A percentile compares a stretch with the other conserved stretches of the same genome.
Evolutionary conservation across 176 grass and related monocot genomes (phyloP).

Genomic region (Oryza rufipogon): DNA sequence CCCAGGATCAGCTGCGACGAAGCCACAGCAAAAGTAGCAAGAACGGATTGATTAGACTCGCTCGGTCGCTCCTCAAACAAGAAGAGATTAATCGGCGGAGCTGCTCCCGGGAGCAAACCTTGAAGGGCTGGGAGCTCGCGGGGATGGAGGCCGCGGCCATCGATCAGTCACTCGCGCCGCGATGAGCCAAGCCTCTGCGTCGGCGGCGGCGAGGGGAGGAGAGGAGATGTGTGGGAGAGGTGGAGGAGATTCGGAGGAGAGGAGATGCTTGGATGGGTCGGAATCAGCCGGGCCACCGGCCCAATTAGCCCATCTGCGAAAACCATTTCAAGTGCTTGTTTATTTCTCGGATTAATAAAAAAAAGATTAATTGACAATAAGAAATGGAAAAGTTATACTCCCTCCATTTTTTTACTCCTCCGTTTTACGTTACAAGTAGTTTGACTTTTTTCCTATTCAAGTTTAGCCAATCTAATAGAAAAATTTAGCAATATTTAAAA

Average conservation of each 20-base stretch:
- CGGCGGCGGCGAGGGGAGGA: not conserved
- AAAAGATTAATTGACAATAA: too few relatives aligned
- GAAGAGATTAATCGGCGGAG: not conserved
- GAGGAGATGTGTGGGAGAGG: not conserved
- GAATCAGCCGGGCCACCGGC: too few relatives aligned
- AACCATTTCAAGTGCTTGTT: too few relatives aligned
- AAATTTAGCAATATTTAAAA: too few relatives aligned
- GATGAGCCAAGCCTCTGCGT: not conserved
- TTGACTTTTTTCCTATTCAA: too few relatives aligned
- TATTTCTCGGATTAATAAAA: too few relatives aligned
- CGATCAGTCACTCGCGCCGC: not conserved
- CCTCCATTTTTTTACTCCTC: too few relatives aligned
- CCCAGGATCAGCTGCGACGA: conserved; percentile 78
- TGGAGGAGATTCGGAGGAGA: not conserved
- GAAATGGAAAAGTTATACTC: too few relatives aligned
- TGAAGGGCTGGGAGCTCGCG: conserved; percentile 31
- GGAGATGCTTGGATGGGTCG: too few relatives aligned
- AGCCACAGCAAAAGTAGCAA: not conserved
- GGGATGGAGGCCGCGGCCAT: conserved; percentile 23
- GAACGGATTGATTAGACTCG: not conserved
- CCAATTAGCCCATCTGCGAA: too few relatives aligned
- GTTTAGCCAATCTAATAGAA: too few relatives aligned
- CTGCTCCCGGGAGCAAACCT: conserved; percentile 29
- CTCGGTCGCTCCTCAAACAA: not conserved
- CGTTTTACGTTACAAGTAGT: too few relatives aligned